Base-by-base conservation (phyloP, 2,329 filamentous ascomycete genomes). In the Cyanodermella asteris region DNA sequence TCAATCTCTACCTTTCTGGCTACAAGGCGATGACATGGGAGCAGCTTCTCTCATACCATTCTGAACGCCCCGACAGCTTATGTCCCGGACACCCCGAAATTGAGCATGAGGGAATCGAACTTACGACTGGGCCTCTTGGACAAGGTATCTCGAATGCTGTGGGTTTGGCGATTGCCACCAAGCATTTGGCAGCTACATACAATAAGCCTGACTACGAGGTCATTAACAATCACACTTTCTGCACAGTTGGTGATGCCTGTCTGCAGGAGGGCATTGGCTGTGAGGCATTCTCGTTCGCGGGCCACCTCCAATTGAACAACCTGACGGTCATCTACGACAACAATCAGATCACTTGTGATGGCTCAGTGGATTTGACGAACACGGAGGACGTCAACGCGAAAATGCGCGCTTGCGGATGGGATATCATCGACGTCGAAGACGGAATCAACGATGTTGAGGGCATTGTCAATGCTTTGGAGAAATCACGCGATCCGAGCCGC, bases 91-190 rank as follows among this genome's bases (percentile, higher is more conserved):
- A 58, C 36, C 62, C 61, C 1, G 61, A 68, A 39, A 64, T 66
- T 27, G 61, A 68, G 35, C 47, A 59, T 30, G 51, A 59, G 17
- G 61, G 60, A 5, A 53, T 67, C 27, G 61, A 68, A 41, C 58
- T 68, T 4, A 67, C 63, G 1, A 68, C 64, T 0, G 63, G 62
- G 0, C 63, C 63, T 4, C 44, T 68, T 1, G 63, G 64, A 1
- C 63, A 68, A 34, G 64, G 63, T 8, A 48, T 68, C n/a, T 58
- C 62, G 12, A 68, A 69, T 32, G 59, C 63, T 1, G 61, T 68
- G 6, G 63, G 64, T 6, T 42, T 67, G 13, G 63, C 64, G 7
- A 60, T 65, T 36, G 63, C 63, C 1, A 51, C 53, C 3, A 67
- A 64, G 43, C 53, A 65, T 30, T 48, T 66, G 4, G 57, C 49